Evolutionary conservation across 129 eudicot species (phyloP).

Genomic region (Oenanthe sinensis): DNA sequence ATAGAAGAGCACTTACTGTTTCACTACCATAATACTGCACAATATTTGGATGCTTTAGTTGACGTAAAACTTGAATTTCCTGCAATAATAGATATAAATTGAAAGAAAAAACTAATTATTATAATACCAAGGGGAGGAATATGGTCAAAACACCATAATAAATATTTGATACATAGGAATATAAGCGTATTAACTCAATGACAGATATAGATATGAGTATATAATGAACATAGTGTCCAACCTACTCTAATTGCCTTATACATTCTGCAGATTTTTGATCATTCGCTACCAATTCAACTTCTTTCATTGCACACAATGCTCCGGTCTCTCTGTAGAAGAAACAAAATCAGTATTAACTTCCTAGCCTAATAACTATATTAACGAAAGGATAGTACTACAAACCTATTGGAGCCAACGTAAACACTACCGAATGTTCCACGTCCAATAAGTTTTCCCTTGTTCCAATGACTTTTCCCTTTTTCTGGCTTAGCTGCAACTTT

Average conservation of each 20-base stretch:
- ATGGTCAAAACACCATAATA: neutral
- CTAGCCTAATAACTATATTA: neutral
- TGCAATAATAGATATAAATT: constrained; percentile 6
- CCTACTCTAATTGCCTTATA: constrained; percentile 79
- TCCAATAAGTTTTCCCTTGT: constrained; percentile 95
- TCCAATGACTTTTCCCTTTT: constrained; percentile 45
- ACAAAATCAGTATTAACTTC: neutral
- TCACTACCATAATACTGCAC: constrained; percentile 87
- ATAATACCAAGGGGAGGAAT: neutral
- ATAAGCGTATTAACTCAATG: neutral
- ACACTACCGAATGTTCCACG: constrained; percentile 97
- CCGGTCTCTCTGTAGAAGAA: constrained; percentile 63
- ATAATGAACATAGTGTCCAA: constrained; percentile 8
- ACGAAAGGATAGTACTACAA: neutral
- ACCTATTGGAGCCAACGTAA: constrained; percentile 86
- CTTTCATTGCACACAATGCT: constrained; percentile 99
- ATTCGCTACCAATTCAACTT: constrained; percentile 72
- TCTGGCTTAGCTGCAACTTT: constrained; percentile 24
- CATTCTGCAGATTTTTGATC: constrained; percentile 63
- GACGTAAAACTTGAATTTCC: constrained; percentile 82
- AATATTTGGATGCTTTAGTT: constrained; percentile 77
- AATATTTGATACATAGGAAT: neutral
- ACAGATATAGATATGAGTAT: neutral
- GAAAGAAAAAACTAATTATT: neutral
- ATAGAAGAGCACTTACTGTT: constrained; percentile 46